A percentile compares a stretch with the other conserved stretches of the same genome.
These are phyloP conservation scores for Pythium periplocum DNA, from an alignment of 352 stramenopile genomes.

Conservation along the genomic window DNA sequence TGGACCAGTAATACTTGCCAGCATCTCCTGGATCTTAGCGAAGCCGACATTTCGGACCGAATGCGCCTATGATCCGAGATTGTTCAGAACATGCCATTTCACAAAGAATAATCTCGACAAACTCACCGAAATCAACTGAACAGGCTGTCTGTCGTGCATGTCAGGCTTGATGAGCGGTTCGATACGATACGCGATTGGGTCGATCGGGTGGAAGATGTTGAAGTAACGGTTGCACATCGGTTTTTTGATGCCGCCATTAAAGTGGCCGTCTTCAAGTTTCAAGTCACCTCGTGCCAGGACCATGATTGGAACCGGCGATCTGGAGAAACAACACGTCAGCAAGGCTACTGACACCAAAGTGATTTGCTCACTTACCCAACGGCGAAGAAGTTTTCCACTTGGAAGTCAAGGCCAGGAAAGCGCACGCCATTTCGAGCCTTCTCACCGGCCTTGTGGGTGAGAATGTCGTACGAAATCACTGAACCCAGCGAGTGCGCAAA, in stretches of 20 bases:
- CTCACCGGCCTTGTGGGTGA: slow-evolving; percentile 71
- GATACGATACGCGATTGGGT: slow-evolving; percentile 89
- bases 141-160: slow-evolving; percentile 82
- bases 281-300: slow-evolving; percentile 78
- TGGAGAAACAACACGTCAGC: slow-evolving; percentile 11
- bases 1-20: slow-evolving; percentile 60
- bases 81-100: background rate
- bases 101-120: background rate
- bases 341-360: background rate
- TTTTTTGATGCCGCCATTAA: slow-evolving; percentile 76
- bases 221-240: slow-evolving; percentile 80
- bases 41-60: slow-evolving; percentile 60
- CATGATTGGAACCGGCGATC: slow-evolving; percentile 80
- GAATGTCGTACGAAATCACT: slow-evolving; percentile 90
- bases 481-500: slow-evolving; percentile 88
- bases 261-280: slow-evolving; percentile 65
- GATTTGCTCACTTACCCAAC: slow-evolving; percentile 48
- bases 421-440: slow-evolving; percentile 58
- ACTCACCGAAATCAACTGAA: slow-evolving; percentile 71
- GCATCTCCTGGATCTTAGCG: slow-evolving; percentile 73
- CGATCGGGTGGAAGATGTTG: slow-evolving; percentile 91
- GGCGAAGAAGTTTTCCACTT: slow-evolving; percentile 85
- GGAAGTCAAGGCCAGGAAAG: slow-evolving; percentile 77
- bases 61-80: slow-evolving; percentile 23
- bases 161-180: slow-evolving; percentile 87